Evolutionary conservation across 2,329 filamentous ascomycete genomes (phyloP), one percentile per base, ranked within the genome.

Genomic region (Lomentospora prolificans): DNA sequence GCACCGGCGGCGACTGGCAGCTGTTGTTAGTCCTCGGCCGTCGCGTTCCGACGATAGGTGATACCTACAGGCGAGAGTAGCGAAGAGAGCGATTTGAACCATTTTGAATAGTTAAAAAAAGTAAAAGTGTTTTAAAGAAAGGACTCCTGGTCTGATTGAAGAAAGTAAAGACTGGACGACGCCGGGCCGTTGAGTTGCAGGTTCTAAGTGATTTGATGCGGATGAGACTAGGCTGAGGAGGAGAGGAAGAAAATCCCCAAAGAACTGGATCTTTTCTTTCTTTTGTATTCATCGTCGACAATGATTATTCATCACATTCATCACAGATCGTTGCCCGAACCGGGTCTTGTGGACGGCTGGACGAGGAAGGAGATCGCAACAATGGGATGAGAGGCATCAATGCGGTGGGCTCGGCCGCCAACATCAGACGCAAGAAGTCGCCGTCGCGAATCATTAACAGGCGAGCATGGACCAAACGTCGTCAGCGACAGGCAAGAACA

Each of bases 11-110:
- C 61, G 24, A 63, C 62, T 63, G 28, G 24, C 2, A 2, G 28
- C 7, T 39, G 55, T 17, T 56, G 55, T 44, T 7, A 12, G 25
- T 2, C 3, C n/a, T n/a, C n/a, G n/a, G n/a, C n/a, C n/a, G n/a
- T n/a, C n/a, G n/a, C n/a, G n/a, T n/a, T n/a, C n/a, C n/a, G n/a
- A n/a, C n/a, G n/a, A n/a, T n/a, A n/a, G 2, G 10, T 3, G 14
- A 64, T n/a, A n/a, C 64, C 60, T 61, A 67, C 65, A 61, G 46
- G 62, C 59, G 30, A 65, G 52, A 51, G 63, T 51, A 55, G 61
- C 57, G 46, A 62, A 51, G 53, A 55, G n/a, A 50, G 61, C 56
- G 54, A 66, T 57, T 58, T 59, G 64, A 57, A 67, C 62, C 61
- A 65, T 65, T 53, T 59, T 60, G 51, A 53, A 53, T 8, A 33